Base-by-base conservation (phyloP, 1,284 basidiomycete genomes). In the Tilletia indica region DNA sequence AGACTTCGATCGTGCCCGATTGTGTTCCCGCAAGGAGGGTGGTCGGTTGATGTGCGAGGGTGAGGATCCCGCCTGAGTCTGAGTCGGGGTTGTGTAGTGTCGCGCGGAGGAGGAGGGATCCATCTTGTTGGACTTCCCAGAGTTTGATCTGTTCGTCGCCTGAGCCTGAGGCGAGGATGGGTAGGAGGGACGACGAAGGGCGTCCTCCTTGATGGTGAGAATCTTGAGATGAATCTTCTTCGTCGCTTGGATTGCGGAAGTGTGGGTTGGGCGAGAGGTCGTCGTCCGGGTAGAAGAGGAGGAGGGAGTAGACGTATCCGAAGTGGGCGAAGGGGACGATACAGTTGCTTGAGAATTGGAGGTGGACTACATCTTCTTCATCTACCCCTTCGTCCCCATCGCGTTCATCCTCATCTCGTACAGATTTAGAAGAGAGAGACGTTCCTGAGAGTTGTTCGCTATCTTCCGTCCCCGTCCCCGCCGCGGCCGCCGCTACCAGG, bases 21-120 rank as follows among this genome's bases (percentile, higher is more conserved):
- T 99, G 96, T 77, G 94, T 91, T 0, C 94, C 96, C 0, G 93
- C 94, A 78, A 92, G 97, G 19, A 97, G 87, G 0, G 93, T 93
- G 48, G 91, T 92, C 2, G 34, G 90, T 56, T 89, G 88, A 0
- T 89, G 89, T 0, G 89, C 89, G 19, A 98, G 87, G 0, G 93
- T 89, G n/a, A 96, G 87, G 2, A 97, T 90, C 0, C 86, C 87
- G 14, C 87, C 87, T 9, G 82, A 78, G n/a, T 80, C 72, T 0
- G 76, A 70, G 25, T 76, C 73, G n/a, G 76, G 72, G 21, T 72
- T 74, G 19, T 76, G 71, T 90, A 91, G 14, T 89, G 91, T 76
- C 88, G 88, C 71, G 85, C 86, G 80, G 88, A 84, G 68, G 83
- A 84, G 1, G 87, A 89, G 31, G 86, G 76, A 76, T 1, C 69